Evolutionary conservation across 2,329 filamentous ascomycete species (phyloP).

Genomic region (Clarireedia sp.): DNA sequence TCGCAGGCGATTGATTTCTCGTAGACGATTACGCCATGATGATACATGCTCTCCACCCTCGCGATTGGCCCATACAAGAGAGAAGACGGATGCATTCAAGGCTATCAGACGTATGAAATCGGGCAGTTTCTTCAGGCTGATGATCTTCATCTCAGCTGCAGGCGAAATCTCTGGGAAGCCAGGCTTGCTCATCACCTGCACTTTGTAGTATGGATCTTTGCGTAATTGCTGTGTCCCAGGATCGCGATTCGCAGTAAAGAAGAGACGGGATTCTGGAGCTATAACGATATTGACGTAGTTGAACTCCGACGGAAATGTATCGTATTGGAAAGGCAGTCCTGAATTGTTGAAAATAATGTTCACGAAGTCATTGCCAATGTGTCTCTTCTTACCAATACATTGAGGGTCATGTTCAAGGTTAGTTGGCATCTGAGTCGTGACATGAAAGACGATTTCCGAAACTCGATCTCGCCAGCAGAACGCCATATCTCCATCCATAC

Average conservation of each 20-base stretch:
- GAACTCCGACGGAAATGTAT: conserved; percentile 90
- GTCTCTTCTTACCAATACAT: conserved; percentile 80
- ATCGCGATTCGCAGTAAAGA: conserved; percentile 58
- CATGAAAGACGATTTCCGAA: conserved; percentile 91
- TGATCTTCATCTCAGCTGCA: conserved; percentile 79
- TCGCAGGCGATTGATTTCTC: conserved; percentile 75
- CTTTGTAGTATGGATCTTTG: conserved; percentile 63
- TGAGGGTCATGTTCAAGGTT: conserved; percentile 66
- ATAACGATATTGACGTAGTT: conserved; percentile 98
- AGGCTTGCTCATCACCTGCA: conserved; percentile 79
- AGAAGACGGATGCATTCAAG: conserved; percentile 90
- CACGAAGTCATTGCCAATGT: conserved; percentile 96
- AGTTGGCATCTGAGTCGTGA: conserved; percentile 96
- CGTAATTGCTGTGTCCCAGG: conserved; percentile 33
- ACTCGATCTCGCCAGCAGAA: conserved; percentile 94
- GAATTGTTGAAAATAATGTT: conserved; percentile 98
- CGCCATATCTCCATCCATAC: conserved; percentile 77
- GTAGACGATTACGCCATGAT: conserved; percentile 79
- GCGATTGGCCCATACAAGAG: conserved; percentile 75
- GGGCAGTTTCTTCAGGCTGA: conserved; percentile 74
- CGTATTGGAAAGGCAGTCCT: conserved; percentile 77
- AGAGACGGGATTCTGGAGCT: conserved; percentile 72
- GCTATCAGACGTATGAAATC: conserved; percentile 82
- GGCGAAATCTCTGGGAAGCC: conserved; percentile 90
- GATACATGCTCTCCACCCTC: conserved; percentile 77